Base-by-base conservation (phyloP, 2,329 filamentous ascomycete species). In the Ophiostoma perfectum region DNA sequence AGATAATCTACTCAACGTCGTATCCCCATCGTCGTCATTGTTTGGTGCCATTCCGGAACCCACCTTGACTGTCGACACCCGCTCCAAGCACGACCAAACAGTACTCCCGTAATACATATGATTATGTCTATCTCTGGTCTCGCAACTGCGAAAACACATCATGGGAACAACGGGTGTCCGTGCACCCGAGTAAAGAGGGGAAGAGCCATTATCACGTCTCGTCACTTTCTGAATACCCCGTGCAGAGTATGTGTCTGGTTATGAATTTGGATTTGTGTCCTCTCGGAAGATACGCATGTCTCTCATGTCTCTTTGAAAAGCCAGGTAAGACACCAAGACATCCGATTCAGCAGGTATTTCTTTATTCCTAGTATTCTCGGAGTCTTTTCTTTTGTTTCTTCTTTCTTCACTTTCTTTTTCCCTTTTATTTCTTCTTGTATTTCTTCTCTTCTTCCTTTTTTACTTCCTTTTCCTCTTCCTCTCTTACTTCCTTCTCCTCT, bases 131-230 rank as follows among this genome's bases (percentile, higher is more conserved):
- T 38, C 18, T n/a, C 12, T 52, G 27, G 55, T 38, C 27, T 44
- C 42, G 42, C 42, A 7, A 18, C 55, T 11, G 14, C 58, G 36
- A 63, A 42, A 63, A 60, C 55, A 60, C 60, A 63, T 42, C 60
- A 63, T 63, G 36, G 39, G 60, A 41, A 38, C 58, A 62, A 18
- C 39, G 39, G 39, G 60, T 42, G 60, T 63, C 60, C 39, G 60
- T 63, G 60, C 60, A 41, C 60, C 55, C 55, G 52, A 60, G 55
- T 38, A 14, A 60, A 60, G 55, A 60, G 55, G 55, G 27, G 55
- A 60, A 60, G 55, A 12, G 45, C 5, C 5, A 14, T n/a, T 49
- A 14, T 14, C 45, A n/a, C 42, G 8, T 45, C 42, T 45, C 42
- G 42, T 49, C 45, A 38, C 52, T 58, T 11, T 58, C 18, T 41